Evolutionary conservation across 495 filamentous ascomycete species (phyloP).

Genomic region (Tuber magnatum): DNA sequence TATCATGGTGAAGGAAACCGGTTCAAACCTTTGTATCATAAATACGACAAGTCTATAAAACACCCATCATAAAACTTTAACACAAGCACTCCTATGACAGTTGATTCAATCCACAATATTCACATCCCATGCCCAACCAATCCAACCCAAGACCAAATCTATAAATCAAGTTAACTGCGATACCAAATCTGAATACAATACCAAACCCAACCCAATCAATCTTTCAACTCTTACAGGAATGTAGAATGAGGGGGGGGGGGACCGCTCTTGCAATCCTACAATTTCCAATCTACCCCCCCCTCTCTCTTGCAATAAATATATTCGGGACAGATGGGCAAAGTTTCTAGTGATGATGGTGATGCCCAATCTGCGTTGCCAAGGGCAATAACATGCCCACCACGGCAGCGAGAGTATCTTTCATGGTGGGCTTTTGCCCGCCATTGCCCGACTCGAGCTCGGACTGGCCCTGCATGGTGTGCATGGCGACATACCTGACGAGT

Average conservation of each 20-base stretch:
- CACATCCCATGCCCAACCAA: not conserved
- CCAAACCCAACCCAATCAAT: not conserved
- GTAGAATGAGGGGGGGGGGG: not conserved
- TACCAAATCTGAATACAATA: not conserved
- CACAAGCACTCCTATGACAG: not conserved
- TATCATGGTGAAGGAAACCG: not conserved
- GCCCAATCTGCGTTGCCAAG: conserved; percentile 80
- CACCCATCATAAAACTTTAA: not conserved
- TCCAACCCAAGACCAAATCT: not conserved
- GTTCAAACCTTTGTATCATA: not conserved
- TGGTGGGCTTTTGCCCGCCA: conserved; percentile 58
- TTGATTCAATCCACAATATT: not conserved
- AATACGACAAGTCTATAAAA: not conserved
- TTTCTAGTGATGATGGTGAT: conserved; percentile 54
- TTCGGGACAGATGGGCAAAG: conserved; percentile 6
- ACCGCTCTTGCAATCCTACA: not conserved
- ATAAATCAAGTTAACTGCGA: not conserved
- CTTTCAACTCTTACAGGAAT: conserved; percentile 1
- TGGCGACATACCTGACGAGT: conserved; percentile 77
- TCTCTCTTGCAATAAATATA: conserved; percentile 3
- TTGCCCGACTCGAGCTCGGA: conserved; percentile 41
- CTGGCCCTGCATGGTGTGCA: conserved; percentile 95
- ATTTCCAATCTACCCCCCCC: conserved; percentile 1
- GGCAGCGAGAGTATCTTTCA: conserved; percentile 64
- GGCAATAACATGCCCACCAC: conserved; percentile 87